Conservation (phyloP, 148 eudicot genomes). For the Rhododendron kiyosumense region DNA sequence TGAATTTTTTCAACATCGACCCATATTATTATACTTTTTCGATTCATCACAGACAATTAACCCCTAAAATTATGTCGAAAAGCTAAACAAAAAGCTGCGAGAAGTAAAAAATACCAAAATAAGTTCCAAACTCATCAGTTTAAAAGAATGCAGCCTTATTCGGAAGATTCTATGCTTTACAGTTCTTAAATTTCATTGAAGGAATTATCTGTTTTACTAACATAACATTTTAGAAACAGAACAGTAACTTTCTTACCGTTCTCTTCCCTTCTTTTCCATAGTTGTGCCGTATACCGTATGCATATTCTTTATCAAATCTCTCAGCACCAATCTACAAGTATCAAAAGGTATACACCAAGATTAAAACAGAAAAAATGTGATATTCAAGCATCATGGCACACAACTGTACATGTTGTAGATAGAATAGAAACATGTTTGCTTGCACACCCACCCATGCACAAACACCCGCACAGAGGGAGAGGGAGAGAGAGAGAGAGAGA, state of each 20-base stretch:
- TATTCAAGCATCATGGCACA: not conserved
- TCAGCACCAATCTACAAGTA: conserved; percentile 79
- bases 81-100: too few relatives aligned
- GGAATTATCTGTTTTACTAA: not conserved
- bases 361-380: not conserved
- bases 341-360: too few relatives aligned
- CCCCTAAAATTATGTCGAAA: too few relatives aligned
- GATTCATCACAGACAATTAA: too few relatives aligned
- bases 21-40: too few relatives aligned
- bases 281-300: conserved; percentile 83
- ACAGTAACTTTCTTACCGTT: conserved; percentile 40
- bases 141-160: not conserved
- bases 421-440: not conserved
- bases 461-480: not conserved
- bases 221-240: not conserved
- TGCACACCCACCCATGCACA: not conserved
- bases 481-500: not conserved
- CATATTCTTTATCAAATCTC: conserved; percentile 96
- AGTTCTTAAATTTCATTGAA: not conserved
- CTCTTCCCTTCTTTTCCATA: conserved; percentile 99
- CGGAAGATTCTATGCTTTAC: not conserved
- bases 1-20: too few relatives aligned
- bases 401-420: not conserved
- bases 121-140: too few relatives aligned
- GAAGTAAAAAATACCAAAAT: too few relatives aligned